phyloP scores from a whole-genome alignment of 2,329 filamentous ascomycete genomes.

The Ophiostoma pallidulum region DNA sequence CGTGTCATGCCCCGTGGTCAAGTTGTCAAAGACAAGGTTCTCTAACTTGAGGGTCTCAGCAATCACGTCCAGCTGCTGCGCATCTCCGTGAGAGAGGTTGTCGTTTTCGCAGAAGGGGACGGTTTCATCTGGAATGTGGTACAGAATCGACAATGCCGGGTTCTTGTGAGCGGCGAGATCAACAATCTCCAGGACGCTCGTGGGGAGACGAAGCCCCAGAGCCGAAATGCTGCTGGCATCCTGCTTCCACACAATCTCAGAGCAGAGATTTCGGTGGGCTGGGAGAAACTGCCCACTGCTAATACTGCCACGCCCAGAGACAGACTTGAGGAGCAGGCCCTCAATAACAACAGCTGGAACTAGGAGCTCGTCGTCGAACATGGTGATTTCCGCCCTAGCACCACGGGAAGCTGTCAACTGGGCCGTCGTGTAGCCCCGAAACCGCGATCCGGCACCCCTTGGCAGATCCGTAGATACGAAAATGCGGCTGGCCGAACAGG shows the following conservation, averaged over 20 bases:
- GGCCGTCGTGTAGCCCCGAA: slow-evolving; percentile 34
- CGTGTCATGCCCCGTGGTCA: slow-evolving; percentile 20
- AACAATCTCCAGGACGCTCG: slow-evolving; percentile 22
- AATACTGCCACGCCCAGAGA: slow-evolving; percentile 22
- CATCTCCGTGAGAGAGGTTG: no score
- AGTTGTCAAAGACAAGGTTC: slow-evolving; percentile 19
- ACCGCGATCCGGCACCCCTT: slow-evolving; percentile 24
- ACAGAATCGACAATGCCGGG: slow-evolving; percentile 30
- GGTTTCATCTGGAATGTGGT: slow-evolving; percentile 14
- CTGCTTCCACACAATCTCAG: slow-evolving; percentile 38
- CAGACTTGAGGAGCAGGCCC: slow-evolving; percentile 34
- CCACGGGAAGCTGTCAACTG: slow-evolving; percentile 26
- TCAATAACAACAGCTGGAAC: slow-evolving; percentile 33
- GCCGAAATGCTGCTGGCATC: slow-evolving; percentile 23
- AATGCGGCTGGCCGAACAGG: slow-evolving; percentile 35
- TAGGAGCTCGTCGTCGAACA: slow-evolving; percentile 28
- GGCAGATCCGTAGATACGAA: slow-evolving; percentile 35
- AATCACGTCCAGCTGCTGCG: slow-evolving; percentile 18
- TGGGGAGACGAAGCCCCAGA: background rate
- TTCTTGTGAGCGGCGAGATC: slow-evolving; percentile 30
- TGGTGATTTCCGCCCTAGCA: slow-evolving; percentile 34
- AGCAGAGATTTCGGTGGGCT: slow-evolving; percentile 39
- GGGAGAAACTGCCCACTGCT: slow-evolving; percentile 33
- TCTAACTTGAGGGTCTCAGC: slow-evolving; percentile 13
- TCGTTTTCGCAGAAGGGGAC: background rate